Base-by-base conservation (phyloP, 2,329 filamentous ascomycete genomes). In the Diplodia seriata region DNA sequence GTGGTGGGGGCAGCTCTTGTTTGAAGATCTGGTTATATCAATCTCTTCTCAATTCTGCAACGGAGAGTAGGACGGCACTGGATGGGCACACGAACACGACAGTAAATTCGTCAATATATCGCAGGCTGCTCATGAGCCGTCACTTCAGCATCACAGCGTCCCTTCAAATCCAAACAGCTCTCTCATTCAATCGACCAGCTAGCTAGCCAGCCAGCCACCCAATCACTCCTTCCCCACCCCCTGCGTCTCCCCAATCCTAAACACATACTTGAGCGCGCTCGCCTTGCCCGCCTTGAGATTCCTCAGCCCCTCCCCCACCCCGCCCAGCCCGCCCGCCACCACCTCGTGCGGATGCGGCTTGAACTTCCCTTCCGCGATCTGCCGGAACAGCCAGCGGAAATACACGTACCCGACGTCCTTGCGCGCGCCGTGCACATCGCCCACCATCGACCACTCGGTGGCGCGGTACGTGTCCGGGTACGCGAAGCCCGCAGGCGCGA, bases 221-320 rank as follows among this genome's bases (percentile, higher is more conserved):
- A 33, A 33, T 47, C 49, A 61, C 20, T 61, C 31, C 55, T 62
- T 67, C 38, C 72, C 73, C 43, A 72, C 72, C 2, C 66, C 66
- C 47, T 67, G 55, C 29, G 85, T 86, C 47, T 87, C 84, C 9
- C 71, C 81, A 75, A 88, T 83, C 70, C 79, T 80, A 72, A 87
- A 86, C 0, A 91, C 85, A 79, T 89, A 90, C 78, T 91, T 91
- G 0, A 86, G 81, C 1, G 83, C 89, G 72, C 85, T 89, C 26
- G 85, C 87, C 76, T 86, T 87, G 0, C 89, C 89, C 33, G 81
- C 82, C 74, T 84, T 86, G 73, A 91, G 74, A 70, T 86, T 84
- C 70, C 76, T 75, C 76, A 91, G 73, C 0, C 79, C 88, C 40
- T 73, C 77, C 72, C 88, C 78, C 2, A 89, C 75, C 0, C 87